Conservation (phyloP, 768 basidiomycete genomes). For the Suillus occidentalis region DNA sequence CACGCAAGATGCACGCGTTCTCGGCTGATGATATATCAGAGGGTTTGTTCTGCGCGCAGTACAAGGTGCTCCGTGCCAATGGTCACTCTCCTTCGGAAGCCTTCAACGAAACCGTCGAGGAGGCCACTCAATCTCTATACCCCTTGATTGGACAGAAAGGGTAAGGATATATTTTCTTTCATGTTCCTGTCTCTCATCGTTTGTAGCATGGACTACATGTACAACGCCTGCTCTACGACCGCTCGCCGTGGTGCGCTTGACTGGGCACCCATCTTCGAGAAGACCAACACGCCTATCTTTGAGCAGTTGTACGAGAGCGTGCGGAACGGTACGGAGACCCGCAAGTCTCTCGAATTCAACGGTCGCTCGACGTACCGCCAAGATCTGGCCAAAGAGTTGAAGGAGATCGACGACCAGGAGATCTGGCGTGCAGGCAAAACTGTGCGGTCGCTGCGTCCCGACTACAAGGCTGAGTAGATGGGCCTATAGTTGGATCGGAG, state of each 20-base stretch:
- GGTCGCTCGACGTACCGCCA: constrained; percentile 88
- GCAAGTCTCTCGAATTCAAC: constrained; percentile 96
- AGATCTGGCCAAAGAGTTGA: constrained; percentile 89
- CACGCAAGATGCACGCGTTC: neutral
- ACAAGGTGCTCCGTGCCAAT: constrained; percentile 95
- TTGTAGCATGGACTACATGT: constrained; percentile 97
- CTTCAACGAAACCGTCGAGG: constrained; percentile 99
- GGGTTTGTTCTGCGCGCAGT: constrained; percentile 99
- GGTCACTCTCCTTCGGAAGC: constrained; percentile 97
- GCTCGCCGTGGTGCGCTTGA: constrained; percentile 98
- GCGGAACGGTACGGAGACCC: constrained; percentile 93
- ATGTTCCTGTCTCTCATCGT: neutral
- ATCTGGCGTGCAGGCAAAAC: constrained; percentile 98
- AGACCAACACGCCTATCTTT: constrained; percentile 92
- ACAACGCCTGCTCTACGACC: constrained; percentile 97
- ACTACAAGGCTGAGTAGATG: constrained; percentile 66
- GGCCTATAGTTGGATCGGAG: neutral
- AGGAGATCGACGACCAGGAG: constrained; percentile 96
- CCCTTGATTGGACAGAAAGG: constrained; percentile 95
- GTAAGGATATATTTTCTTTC: constrained; percentile 41
- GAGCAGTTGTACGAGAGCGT: constrained; percentile 95
- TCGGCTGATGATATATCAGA: constrained; percentile 43
- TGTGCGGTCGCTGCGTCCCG: constrained; percentile 86
- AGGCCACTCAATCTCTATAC: constrained; percentile 97
- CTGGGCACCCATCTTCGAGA: constrained; percentile 97